Evolutionary conservation across 2,329 filamentous ascomycete species (phyloP), one percentile per base, ranked within the genome.

Genomic region (Penicillium sp.): DNA sequence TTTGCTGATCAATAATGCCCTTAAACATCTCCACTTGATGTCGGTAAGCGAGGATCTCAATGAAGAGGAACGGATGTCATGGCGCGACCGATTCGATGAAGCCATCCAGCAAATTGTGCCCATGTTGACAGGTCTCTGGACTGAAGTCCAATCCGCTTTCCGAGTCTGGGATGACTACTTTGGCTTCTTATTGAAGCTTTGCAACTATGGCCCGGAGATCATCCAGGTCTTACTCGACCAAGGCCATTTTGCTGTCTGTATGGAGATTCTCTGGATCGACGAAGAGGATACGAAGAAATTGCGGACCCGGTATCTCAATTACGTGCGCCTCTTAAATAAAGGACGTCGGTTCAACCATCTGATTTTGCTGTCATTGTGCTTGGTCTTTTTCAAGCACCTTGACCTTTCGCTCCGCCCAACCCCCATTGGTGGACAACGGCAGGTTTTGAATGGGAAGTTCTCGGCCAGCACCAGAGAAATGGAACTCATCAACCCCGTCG

Each of bases 141-240:
- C 80, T 3, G 77, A 74, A n/a, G 84, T 91, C 54, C 84, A 89
- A 57, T 72, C 77, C 3, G 77, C 81, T 43, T 75, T 84, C 28
- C 83, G 86, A 54, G 82, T 88, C 3, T 94, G 90, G 90, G 83
- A 86, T 40, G 89, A 93, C 65, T 87, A 88, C 55, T 93, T 93
- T 67, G 82, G 82, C 12, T 80, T 88, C n/a, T 77, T 92, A 58
- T 68, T 82, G n/a, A 77, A 77, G n/a, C 87, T 92, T 67, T 84
- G 85, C 14, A 78, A 76, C 43, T 72, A 90, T 52, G 88, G 88
- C 1, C 72, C 77, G 3, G 69, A 78, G 5, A 86, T 90, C 68
- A 78, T 82, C 19, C 76, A 77, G 2, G 67, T 81, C 6, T 76
- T 91, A 25, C 76, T 92, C 25, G 81, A 84, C 11, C 76, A 80